A percentile compares a stretch with the other conserved stretches of the same genome.
These are phyloP conservation scores for Medicago ruthenica DNA, from an alignment of 306 rosid species.

Conservation along the genomic window DNA sequence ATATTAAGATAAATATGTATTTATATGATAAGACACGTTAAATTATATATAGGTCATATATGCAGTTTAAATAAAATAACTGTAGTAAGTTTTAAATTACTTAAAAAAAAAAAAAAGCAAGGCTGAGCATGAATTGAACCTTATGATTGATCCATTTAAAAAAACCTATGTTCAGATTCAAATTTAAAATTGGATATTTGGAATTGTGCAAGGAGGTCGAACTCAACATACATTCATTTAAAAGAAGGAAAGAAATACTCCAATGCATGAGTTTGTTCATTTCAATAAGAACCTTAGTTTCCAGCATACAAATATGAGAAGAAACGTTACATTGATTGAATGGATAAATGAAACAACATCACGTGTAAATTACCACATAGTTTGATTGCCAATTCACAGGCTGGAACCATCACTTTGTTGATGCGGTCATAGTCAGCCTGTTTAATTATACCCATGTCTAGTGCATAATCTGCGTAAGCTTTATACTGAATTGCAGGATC, in stretches of 20 bases:
- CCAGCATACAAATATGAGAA: conserved; percentile 5
- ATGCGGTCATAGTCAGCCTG: conserved; percentile 67
- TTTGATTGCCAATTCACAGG: conserved; percentile 84
- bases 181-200: conserved; percentile 1
- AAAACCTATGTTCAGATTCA: neutral
- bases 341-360: conserved; percentile 29
- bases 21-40: neutral
- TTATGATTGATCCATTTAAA: conserved; percentile 6
- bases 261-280: neutral
- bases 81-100: neutral
- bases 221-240: neutral
- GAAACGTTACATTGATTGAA: neutral
- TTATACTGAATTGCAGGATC: conserved; percentile 93
- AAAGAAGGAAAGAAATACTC: neutral
- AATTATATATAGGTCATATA: neutral
- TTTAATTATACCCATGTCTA: conserved; percentile 79
- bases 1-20: neutral
- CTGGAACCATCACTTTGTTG: conserved; percentile 71
- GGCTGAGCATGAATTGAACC: conserved; percentile 2
- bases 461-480: conserved; percentile 90
- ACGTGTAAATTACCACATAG: conserved; percentile 71
- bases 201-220: neutral
- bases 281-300: conserved; percentile 11
- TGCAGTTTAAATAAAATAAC: conserved; percentile 22
- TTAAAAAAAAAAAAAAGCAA: conserved; percentile 4